Conservation (phyloP, 306 rosid species). For the Senna tora region DNA sequence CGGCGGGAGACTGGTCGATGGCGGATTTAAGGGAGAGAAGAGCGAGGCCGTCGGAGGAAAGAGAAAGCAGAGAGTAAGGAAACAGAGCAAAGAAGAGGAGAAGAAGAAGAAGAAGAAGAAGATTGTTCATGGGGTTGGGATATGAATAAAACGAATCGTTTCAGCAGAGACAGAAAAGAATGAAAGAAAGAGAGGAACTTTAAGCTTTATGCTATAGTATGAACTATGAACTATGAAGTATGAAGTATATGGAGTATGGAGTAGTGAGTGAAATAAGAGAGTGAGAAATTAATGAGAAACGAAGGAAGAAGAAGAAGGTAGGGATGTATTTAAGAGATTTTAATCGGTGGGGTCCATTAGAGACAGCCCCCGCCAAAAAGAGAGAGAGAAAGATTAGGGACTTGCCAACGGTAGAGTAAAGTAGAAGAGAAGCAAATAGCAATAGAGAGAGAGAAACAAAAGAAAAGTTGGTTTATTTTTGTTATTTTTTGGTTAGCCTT, state of each 20-base stretch:
- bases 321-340: conserved; percentile 20
- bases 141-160: conserved; percentile 28
- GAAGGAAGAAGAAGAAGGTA: not conserved
- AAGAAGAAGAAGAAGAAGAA: not conserved
- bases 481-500: too few relatives aligned
- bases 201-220: too few relatives aligned
- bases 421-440: conserved; percentile 76
- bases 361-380: conserved; percentile 4
- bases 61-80: conserved; percentile 42
- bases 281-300: not conserved
- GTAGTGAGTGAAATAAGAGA: not conserved
- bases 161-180: not conserved
- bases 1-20: conserved; percentile 51
- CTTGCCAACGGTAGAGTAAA: conserved; percentile 44
- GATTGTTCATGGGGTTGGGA: conserved; percentile 38
- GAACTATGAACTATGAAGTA: too few relatives aligned
- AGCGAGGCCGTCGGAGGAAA: conserved; percentile 86
- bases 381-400: conserved; percentile 23
- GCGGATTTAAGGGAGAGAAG: conserved; percentile 94
- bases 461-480: not conserved
- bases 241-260: too few relatives aligned
- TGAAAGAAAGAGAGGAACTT: not conserved
- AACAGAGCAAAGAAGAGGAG: conserved; percentile 11
- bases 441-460: not conserved
- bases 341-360: not conserved